phyloP scores from a whole-genome alignment of 2,329 filamentous ascomycete species.

The Decorospora gaudefroyi region DNA sequence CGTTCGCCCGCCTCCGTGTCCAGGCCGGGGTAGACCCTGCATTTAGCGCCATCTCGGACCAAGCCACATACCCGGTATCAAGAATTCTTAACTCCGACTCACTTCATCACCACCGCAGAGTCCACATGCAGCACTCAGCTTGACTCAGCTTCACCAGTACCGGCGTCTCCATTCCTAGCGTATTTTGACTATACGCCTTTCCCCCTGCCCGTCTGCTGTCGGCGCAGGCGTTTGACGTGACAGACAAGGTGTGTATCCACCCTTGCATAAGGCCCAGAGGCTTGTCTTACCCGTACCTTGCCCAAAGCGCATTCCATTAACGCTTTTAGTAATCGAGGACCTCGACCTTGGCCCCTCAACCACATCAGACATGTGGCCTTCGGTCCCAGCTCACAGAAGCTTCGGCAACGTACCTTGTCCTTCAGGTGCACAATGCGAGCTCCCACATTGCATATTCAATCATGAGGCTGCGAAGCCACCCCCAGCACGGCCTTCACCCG shows the following conservation, averaged over 20 bases:
- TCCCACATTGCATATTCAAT: constrained; percentile 63
- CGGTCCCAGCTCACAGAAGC: constrained; percentile 28
- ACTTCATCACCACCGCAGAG: background rate
- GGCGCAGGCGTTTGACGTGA: too few species aligned
- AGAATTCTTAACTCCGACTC: constrained; percentile 3
- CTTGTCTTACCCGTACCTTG: too few species aligned
- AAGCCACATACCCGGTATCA: constrained; percentile 11
- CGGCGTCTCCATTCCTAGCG: too few species aligned
- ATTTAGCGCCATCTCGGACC: constrained; percentile 5
- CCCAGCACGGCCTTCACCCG: constrained; percentile 1
- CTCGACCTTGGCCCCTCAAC: too few species aligned
- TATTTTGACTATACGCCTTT: too few species aligned
- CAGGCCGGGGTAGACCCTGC: constrained; percentile 18
- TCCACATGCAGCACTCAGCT: constrained; percentile 10
- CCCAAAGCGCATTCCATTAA: too few species aligned
- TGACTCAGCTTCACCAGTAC: background rate
- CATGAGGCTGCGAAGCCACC: constrained; percentile 49
- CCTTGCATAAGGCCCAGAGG: too few species aligned
- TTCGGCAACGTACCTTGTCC: constrained; percentile 54
- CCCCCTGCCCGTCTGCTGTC: too few species aligned
- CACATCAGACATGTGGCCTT: constrained; percentile 37
- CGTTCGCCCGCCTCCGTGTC: constrained; percentile 14
- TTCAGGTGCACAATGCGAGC: constrained; percentile 53
- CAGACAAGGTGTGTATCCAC: too few species aligned
- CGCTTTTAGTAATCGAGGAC: too few species aligned